Evolutionary conservation across 768 basidiomycete genomes (phyloP).

Genomic region (Rhodotorula sphaerocarpa): DNA sequence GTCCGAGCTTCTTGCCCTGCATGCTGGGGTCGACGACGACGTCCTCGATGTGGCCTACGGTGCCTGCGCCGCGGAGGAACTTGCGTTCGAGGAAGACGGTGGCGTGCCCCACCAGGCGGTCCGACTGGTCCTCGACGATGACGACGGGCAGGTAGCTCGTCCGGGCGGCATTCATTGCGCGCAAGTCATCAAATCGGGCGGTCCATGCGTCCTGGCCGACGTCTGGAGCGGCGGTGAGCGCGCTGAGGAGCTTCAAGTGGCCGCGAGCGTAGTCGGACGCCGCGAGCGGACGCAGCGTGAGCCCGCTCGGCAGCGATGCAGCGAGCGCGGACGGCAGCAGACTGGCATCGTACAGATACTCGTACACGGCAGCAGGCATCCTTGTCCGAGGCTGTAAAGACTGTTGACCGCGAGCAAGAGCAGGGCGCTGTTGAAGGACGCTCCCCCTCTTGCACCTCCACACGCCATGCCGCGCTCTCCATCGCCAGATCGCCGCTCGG

Average conservation of each 20-base stretch:
- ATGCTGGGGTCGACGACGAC: conserved; percentile 80
- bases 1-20: conserved; percentile 86
- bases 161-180: conserved; percentile 7
- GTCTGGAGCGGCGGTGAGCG: conserved; percentile 63
- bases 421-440: background rate
- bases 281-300: conserved; percentile 69
- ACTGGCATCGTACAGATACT: conserved; percentile 10
- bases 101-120: conserved; percentile 75
- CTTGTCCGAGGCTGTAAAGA: background rate
- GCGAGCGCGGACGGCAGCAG: background rate
- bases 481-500: conserved; percentile 10
- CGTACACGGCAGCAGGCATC: conserved; percentile 1
- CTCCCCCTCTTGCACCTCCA: background rate
- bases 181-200: conserved; percentile 57
- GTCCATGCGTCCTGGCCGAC: conserved; percentile 61
- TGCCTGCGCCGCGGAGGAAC: conserved; percentile 75
- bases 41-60: conserved; percentile 93
- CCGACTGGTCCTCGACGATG: conserved; percentile 62
- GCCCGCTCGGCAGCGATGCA: conserved; percentile 2
- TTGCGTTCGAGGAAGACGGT: conserved; percentile 85
- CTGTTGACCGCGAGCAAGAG: background rate
- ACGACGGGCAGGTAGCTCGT: conserved; percentile 76
- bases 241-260: conserved; percentile 70
- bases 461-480: conserved; percentile 22
- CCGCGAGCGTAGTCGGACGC: conserved; percentile 71